Evolutionary conservation across 225 moss, liverwort and hornwort species (phyloP), one percentile per base, ranked within the genome.

Genomic region (Neckera pumila): DNA sequence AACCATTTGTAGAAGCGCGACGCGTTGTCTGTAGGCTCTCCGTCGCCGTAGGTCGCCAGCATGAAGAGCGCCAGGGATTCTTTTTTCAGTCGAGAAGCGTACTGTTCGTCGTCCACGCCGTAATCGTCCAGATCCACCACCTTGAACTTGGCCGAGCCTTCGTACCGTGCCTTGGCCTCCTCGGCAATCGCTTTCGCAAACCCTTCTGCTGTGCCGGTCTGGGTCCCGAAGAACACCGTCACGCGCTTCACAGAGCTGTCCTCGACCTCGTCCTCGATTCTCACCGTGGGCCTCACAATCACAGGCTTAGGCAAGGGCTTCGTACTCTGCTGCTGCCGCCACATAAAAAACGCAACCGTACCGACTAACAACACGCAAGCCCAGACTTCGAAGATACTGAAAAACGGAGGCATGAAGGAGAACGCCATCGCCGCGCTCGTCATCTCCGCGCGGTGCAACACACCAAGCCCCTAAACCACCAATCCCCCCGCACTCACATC

Each of bases 1-100:
- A 97, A 96, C 99, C 99, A 99, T 89, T 97, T 99, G 85, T 93
- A 97, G 86, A 99, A 99, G 51, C 99, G 93, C 43, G 96, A 96
- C n/a, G 99, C 99, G 92, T 99, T 99, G 69, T 99, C 99, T 2
- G 99, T 99, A 17, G 99, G 99, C 91, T 99, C 99, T 33, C 99
- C 99, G 67, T 99, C 99, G 28, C 99, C 99, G 51, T 97, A 99
- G 17, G 99, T 99, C 14, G 99, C 99, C 85, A 99, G 82, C 92
- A 95, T 93, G 38, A 99, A 99, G 62, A 97, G 70, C 40, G 92
- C 90, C 58, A 96, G 79, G 42, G 83, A 93, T 82, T 99, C 99
- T 81, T 92, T 97, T 85, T 94, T 93, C 86, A 99, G 34, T 77
- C 92, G 91, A 42, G 85, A 85, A 49, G 92, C 96, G 76, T 97